A percentile compares a stretch with the other conserved stretches of the same genome.
Evolutionary conservation across 345 rosid species (phyloP).

Genomic region (Eucalyptus leucophloia): DNA sequence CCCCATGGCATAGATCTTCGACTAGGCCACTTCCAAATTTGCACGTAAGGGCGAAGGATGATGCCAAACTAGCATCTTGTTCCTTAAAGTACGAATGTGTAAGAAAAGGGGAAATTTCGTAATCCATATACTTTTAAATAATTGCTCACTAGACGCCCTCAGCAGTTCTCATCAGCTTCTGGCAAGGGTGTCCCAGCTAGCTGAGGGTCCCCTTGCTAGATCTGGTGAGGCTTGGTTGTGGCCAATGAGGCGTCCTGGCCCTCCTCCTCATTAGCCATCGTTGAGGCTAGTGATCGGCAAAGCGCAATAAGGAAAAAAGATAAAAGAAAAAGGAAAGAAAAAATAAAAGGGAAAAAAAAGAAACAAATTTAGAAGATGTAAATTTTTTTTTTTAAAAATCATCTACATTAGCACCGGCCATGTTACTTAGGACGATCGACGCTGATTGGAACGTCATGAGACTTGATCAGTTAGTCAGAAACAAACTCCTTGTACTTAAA

Average conservation of each 20-base stretch:
- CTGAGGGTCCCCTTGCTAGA: too few species aligned
- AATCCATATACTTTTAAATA: neutral
- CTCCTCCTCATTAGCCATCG: too few species aligned
- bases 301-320: too few species aligned
- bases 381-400: too few species aligned
- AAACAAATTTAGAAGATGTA: too few species aligned
- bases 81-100: neutral
- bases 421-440: fast-evolving
- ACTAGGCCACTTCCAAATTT: neutral
- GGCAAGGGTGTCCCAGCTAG: fast-evolving
- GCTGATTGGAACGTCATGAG: fast-evolving
- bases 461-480: too few species aligned
- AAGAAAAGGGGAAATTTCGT: neutral
- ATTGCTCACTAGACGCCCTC: neutral
- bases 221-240: too few species aligned
- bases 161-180: fast-evolving
- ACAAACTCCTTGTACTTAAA: too few species aligned
- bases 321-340: too few species aligned
- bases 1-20: neutral
- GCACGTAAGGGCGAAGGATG: neutral
- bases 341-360: too few species aligned
- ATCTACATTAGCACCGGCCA: fast-evolving
- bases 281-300: too few species aligned
- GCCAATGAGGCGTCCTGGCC: too few species aligned
- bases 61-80: neutral